phyloP scores from a whole-genome alignment of 1,139 yeast genomes.

The Lodderomyces theae region DNA sequence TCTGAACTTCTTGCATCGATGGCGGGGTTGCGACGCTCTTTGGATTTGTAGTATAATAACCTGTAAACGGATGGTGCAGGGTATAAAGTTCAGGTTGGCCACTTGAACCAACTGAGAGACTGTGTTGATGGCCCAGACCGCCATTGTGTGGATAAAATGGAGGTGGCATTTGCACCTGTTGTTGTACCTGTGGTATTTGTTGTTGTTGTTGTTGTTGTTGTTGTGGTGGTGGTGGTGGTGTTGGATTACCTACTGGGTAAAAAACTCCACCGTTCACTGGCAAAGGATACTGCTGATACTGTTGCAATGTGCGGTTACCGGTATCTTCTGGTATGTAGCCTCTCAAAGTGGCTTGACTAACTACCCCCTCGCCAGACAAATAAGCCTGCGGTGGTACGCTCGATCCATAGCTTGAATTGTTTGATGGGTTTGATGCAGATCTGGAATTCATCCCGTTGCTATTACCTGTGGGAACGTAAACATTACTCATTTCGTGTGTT shows the following conservation, averaged over 20 bases:
- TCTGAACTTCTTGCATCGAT: slow-evolving; percentile 3
- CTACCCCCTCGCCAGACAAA: slow-evolving; percentile 3
- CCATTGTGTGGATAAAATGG: neutral
- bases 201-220: neutral
- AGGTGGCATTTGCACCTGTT: neutral
- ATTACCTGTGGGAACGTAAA: neutral
- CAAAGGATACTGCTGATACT: slow-evolving; percentile 5
- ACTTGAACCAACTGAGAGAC: slow-evolving; percentile 11
- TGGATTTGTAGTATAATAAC: slow-evolving; percentile 1
- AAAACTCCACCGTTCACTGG: neutral
- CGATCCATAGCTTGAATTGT: slow-evolving; percentile 5
- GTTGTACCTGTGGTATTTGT: neutral
- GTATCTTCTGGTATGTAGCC: neutral
- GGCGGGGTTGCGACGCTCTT: slow-evolving; percentile 11
- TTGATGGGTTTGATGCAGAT: slow-evolving; percentile 5
- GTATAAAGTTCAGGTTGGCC: slow-evolving; percentile 8
- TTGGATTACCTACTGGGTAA: slow-evolving; percentile 5
- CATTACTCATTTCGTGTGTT: neutral
- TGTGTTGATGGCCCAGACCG: slow-evolving; percentile 8
- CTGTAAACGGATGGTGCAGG: slow-evolving; percentile 12
- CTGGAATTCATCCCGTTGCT: too few relatives aligned
- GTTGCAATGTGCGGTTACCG: slow-evolving; percentile 7
- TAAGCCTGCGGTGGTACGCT: slow-evolving; percentile 7
- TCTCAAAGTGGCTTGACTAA: slow-evolving; percentile 2
- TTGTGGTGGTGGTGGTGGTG: slow-evolving; percentile 5